Evolutionary conservation across 768 basidiomycete genomes (phyloP).

Genomic region (Termitomyces sp.): DNA sequence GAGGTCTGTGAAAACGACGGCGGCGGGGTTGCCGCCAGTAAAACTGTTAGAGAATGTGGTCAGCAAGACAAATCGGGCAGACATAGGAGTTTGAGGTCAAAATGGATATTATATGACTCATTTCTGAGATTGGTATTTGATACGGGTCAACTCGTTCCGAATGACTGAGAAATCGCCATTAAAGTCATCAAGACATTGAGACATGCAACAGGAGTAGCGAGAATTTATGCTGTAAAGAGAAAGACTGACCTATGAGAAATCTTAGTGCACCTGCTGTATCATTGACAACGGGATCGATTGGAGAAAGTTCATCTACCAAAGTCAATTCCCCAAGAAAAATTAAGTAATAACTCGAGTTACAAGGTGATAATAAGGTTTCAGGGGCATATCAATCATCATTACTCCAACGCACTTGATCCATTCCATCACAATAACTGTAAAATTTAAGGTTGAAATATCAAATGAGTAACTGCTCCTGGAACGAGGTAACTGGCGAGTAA

Average conservation of each 20-base stretch:
- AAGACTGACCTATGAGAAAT: too few species aligned
- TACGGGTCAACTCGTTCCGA: not conserved
- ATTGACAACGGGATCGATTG: not conserved
- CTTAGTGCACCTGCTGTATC: not conserved
- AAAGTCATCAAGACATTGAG: too few species aligned
- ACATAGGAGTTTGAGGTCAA: not conserved
- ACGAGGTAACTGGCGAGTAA: not conserved
- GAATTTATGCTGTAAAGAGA: not conserved
- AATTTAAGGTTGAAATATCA: not conserved
- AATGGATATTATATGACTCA: not conserved
- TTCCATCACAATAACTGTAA: not conserved
- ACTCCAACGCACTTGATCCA: not conserved
- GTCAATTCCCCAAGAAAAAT: too few species aligned
- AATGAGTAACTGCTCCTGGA: not conserved
- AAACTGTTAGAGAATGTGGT: slow-evolving; percentile 38
- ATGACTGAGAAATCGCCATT: too few species aligned
- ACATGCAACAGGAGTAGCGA: too few species aligned
- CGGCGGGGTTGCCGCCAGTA: slow-evolving; percentile 41
- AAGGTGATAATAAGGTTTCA: not conserved
- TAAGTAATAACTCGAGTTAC: not conserved
- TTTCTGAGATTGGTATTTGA: not conserved
- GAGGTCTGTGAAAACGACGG: slow-evolving; percentile 30
- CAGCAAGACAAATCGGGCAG: slow-evolving; percentile 24
- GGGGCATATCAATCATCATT: not conserved
- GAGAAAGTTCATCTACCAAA: too few species aligned